phyloP scores from a whole-genome alignment of 352 stramenopile genomes.

The Vaucheria bursata region DNA sequence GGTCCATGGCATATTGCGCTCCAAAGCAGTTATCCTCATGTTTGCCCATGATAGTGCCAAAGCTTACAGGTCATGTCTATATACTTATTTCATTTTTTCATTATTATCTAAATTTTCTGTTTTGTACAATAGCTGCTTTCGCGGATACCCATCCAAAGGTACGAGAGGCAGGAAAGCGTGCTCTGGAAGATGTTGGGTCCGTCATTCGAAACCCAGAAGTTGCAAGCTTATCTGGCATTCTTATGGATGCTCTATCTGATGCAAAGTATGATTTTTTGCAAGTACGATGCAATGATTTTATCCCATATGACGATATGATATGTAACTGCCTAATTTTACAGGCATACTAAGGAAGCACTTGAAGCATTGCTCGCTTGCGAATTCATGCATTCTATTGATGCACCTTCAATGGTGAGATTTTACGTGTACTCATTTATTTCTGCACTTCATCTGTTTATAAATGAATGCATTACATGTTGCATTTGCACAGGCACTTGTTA shows the following conservation, averaged over 20 bases:
- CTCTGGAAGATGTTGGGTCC: constrained; percentile 89
- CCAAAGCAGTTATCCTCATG: constrained; percentile 94
- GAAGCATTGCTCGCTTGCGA: constrained; percentile 92
- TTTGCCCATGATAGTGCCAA: constrained; percentile 96
- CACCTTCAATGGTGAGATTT: constrained; percentile 73
- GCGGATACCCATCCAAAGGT: constrained; percentile 98
- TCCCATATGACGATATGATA: too few species aligned
- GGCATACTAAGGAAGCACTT: constrained; percentile 76
- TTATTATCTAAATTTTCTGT: too few species aligned
- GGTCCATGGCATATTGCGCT: constrained; percentile 92
- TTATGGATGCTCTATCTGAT: constrained; percentile 92
- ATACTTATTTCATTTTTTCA: too few species aligned
- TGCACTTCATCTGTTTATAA: not conserved
- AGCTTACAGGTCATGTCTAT: constrained; percentile 79
- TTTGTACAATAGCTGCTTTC: constrained; percentile 70
- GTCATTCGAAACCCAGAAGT: constrained; percentile 99
- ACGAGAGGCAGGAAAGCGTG: constrained; percentile 83
- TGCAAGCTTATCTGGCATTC: constrained; percentile 74
- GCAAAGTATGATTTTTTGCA: constrained; percentile 50
- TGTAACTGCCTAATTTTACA: constrained; percentile 27
- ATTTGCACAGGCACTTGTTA: constrained; percentile 75
- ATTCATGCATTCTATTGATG: constrained; percentile 99
- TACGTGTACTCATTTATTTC: not conserved
- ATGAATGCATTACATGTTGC: not conserved
- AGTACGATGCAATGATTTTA: too few species aligned